Base-by-base conservation (phyloP, 139 green algal genomes). In the Closterium sp. region DNA sequence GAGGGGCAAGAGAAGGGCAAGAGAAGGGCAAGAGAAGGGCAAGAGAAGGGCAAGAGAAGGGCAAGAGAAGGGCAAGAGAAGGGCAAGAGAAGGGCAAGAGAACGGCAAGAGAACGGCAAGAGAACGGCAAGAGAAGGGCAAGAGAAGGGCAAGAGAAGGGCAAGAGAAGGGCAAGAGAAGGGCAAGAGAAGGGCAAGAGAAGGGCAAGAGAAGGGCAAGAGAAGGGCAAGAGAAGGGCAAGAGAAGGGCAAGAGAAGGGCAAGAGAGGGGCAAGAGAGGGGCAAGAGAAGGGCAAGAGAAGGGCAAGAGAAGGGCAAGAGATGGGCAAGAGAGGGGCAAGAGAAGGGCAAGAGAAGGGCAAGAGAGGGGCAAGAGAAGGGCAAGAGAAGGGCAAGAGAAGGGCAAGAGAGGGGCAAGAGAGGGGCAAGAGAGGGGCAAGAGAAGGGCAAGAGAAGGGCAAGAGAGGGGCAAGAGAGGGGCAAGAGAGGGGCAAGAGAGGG, bases 101-200 rank as follows among this genome's bases (percentile, higher is more conserved):
- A n/a, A n/a, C n/a, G 28, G 31, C n/a, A 45, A 93, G 38, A 17
- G 45, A 22, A 4, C 3, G 45, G 29, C 89, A 38, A 90, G 91
- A 27, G 97, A n/a, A 91, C 3, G 96, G 96, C 91, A 96, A 96
- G 90, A 97, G 96, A n/a, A 10, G 95, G 94, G 86, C 96, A 96
- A 62, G 7, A 13, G 7, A 62, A n/a, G 7, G 42, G 42, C 42
- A 62, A 62, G 42, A 7, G 5, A n/a, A 62, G 42, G n/a, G n/a
- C n/a, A 38, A 2, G 45, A 4, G 45, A 17, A 22, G 45, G 10
- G 45, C 4, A 17, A 70, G 11, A 19, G 11, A 70, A 4, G 10
- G 10, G 45, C 10, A 70, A 17, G 11, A 4, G 45, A 4, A 70
- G 4, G 28, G 31, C n/a, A 45, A 93, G 38, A 17, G 45, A 22